phyloP scores from a whole-genome alignment of 1,284 basidiomycete genomes.

The Moesziomyces globuligerus region DNA sequence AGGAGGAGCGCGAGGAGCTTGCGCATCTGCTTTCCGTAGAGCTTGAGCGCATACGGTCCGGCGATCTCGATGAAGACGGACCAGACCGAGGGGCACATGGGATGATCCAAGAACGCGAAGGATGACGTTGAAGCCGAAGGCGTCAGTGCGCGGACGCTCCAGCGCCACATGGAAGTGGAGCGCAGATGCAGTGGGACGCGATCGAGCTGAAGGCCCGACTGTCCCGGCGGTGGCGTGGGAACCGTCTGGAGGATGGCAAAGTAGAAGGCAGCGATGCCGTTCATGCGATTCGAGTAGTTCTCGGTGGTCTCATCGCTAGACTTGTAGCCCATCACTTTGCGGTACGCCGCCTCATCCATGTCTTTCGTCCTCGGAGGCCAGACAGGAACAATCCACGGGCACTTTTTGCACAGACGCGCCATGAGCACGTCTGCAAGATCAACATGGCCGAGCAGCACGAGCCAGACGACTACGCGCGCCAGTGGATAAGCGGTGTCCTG shows the following conservation, averaged over 20 bases:
- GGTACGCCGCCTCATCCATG: slow-evolving; percentile 71
- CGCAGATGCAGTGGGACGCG: slow-evolving; percentile 46
- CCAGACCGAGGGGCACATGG: slow-evolving; percentile 58
- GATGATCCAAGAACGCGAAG: slow-evolving; percentile 44
- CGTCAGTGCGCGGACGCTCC: slow-evolving; percentile 57
- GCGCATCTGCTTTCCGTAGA: slow-evolving; percentile 57
- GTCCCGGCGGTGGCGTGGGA: slow-evolving; percentile 32
- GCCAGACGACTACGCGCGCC: slow-evolving; percentile 78
- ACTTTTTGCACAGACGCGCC: slow-evolving; percentile 83
- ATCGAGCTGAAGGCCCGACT: slow-evolving; percentile 10
- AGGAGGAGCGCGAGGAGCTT: slow-evolving; percentile 58
- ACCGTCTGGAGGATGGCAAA: slow-evolving; percentile 77
- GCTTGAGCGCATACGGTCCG: slow-evolving; percentile 27
- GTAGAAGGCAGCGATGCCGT: slow-evolving; percentile 87
- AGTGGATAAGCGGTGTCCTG: slow-evolving; percentile 85
- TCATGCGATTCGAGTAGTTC: slow-evolving; percentile 80
- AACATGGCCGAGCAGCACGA: slow-evolving; percentile 73
- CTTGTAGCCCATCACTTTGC: slow-evolving; percentile 78
- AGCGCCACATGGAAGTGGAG: slow-evolving; percentile 58
- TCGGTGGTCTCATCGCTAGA: slow-evolving; percentile 70
- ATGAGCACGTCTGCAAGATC: slow-evolving; percentile 81
- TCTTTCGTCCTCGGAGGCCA: slow-evolving; percentile 58
- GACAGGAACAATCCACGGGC: slow-evolving; percentile 72
- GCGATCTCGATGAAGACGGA: slow-evolving; percentile 61
- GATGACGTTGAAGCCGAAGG: slow-evolving; percentile 36